Base-by-base conservation (phyloP, 2,329 filamentous ascomycete species). In the Fusarium domesticum region DNA sequence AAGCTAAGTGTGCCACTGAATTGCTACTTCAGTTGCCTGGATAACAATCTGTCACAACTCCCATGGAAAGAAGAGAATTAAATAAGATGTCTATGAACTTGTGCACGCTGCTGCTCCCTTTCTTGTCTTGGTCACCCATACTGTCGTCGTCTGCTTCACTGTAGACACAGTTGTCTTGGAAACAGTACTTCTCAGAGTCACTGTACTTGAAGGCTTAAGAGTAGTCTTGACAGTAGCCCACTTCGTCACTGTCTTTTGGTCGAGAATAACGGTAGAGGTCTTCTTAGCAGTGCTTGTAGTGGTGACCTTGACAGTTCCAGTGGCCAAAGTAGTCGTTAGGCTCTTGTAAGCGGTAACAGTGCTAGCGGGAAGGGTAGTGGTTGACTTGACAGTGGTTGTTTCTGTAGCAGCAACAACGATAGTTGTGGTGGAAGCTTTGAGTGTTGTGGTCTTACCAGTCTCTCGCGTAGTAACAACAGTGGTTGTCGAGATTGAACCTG, bases 201-300 rank as follows among this genome's bases (percentile, higher is more conserved):
- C 48, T 0, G 53, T 56, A 34, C 50, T 56, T 0, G 52, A 58
- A 0, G 58, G 54, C 37, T 47, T 51, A 14, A 60, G 25, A 0
- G 58, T 61, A 2, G 56, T 53, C 40, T 57, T 59, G 8, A 56
- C 54, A 3, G 58, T 59, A 2, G 47, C 25, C 58, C 56, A 57
- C 18, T 37, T 47, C 2, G 50, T 54, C 1, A 44, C 33, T 8
- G 50, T 53, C 30, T 51, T 6, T 5, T 19, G 34, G 1, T 25
- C 18, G 15, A 54, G 18, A 15, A 40, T 42, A 0, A 42, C 28
- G 10, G 37, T 47, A 1, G 50, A 42, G 2, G 50, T 54, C 35
- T 51, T 42, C 43, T 54, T 54, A 11, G 31, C 36, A 1, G 44
- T 51, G 39, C 39, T 51, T 7, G 51, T 43, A 2, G 41, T 37